Evolutionary conservation across 495 filamentous ascomycete species (phyloP).

Genomic region (Aspergillus affinis): DNA sequence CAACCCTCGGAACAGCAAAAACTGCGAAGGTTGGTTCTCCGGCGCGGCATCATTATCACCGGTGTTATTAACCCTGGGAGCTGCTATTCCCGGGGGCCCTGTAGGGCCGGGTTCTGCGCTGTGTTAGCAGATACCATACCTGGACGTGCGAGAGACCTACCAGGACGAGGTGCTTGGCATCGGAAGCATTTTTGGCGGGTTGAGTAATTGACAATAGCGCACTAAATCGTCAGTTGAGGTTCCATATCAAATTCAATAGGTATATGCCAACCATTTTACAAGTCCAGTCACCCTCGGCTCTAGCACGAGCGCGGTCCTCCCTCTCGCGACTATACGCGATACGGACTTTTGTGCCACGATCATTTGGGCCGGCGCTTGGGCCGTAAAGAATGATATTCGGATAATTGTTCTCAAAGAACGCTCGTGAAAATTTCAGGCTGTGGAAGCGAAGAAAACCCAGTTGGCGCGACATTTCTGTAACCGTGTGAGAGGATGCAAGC

Average conservation of each 20-base stretch:
- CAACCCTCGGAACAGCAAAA: slow-evolving; percentile 75
- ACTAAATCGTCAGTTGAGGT: slow-evolving; percentile 47
- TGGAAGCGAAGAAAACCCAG: slow-evolving; percentile 70
- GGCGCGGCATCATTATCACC: slow-evolving; percentile 81
- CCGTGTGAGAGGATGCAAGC: slow-evolving; percentile 2
- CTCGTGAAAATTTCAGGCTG: slow-evolving; percentile 56
- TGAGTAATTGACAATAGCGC: slow-evolving; percentile 69
- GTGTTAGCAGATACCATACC: slow-evolving; percentile 15
- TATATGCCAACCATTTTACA: slow-evolving; percentile 62
- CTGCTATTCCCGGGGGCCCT: slow-evolving; percentile 34
- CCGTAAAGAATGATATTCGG: slow-evolving; percentile 62
- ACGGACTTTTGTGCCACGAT: slow-evolving; percentile 57
- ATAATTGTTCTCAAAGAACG: slow-evolving; percentile 65
- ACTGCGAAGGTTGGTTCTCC: slow-evolving; percentile 74
- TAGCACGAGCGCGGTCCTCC: slow-evolving; percentile 50
- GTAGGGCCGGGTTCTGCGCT: slow-evolving; percentile 23
- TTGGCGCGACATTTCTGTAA: slow-evolving; percentile 56
- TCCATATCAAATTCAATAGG: neutral
- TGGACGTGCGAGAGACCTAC: slow-evolving; percentile 45
- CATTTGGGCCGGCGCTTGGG: slow-evolving; percentile 42
- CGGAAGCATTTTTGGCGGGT: slow-evolving; percentile 69
- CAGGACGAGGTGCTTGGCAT: slow-evolving; percentile 68
- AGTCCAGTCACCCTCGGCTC: slow-evolving; percentile 72
- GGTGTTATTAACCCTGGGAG: slow-evolving; percentile 52
- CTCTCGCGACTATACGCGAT: slow-evolving; percentile 60